Evolutionary conservation across 2,329 filamentous ascomycete genomes (phyloP).

Genomic region (Botryosphaeria dothidea): DNA sequence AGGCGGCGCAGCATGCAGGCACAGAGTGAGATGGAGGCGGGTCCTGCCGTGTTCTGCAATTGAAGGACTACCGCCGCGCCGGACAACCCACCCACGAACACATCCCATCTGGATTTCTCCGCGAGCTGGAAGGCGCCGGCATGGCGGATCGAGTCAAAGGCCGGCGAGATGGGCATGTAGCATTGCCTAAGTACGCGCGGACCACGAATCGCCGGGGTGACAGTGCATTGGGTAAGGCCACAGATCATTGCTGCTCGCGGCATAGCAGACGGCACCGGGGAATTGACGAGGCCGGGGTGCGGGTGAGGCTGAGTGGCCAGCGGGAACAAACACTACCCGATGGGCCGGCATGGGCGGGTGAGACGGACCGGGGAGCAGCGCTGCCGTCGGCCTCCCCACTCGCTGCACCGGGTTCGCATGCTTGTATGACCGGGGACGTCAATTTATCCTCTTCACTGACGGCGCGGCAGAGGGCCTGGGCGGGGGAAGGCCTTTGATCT

Average conservation of each 20-base stretch:
- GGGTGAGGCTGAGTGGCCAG: slow-evolving; percentile 1
- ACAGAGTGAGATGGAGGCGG: background rate
- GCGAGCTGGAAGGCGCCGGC: background rate
- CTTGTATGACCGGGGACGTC: background rate
- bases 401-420: background rate
- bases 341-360: background rate
- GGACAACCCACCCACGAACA: background rate
- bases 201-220: background rate
- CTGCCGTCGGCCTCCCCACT: background rate
- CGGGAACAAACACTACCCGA: no score
- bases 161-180: background rate
- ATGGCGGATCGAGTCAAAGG: background rate
- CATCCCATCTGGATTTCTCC: background rate
- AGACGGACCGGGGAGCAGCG: background rate
- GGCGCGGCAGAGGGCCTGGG: background rate
- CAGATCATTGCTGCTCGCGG: slow-evolving; percentile 9
- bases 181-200: background rate
- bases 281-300: background rate
- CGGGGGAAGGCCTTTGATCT: background rate
- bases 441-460: slow-evolving; percentile 3
- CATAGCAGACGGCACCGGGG: slow-evolving; percentile 5
- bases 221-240: background rate
- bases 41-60: background rate
- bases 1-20: background rate
- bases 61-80: background rate